A percentile compares a stretch with the other conserved stretches of the same genome.
These are phyloP conservation scores for Whalleya microplaca DNA, from an alignment of 2,329 filamentous ascomycete genomes.

Conservation along the genomic window DNA sequence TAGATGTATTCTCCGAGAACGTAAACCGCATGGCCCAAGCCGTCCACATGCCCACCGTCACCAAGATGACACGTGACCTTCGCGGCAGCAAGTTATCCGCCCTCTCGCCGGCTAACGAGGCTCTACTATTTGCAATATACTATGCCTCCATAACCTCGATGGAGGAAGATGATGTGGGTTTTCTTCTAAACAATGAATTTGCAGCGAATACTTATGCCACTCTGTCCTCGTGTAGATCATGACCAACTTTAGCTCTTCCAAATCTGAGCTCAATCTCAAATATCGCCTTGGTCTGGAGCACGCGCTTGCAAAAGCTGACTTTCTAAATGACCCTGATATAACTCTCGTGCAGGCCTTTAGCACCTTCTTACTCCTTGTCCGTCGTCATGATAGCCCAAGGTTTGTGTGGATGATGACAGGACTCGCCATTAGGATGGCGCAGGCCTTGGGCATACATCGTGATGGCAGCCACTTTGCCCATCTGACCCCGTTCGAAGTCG, in stretches of 20 bases:
- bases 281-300: constrained; percentile 50
- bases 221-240: constrained; percentile 26
- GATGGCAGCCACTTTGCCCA: constrained; percentile 57
- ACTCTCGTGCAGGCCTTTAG: constrained; percentile 56
- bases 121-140: constrained; percentile 60
- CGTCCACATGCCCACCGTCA: constrained; percentile 51
- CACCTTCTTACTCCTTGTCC: constrained; percentile 54
- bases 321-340: constrained; percentile 54
- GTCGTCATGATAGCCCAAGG: constrained; percentile 47
- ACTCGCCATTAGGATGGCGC: constrained; percentile 60
- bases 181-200: neutral
- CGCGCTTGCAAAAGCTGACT: constrained; percentile 52
- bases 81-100: constrained; percentile 36
- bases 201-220: neutral
- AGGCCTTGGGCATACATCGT: constrained; percentile 63
- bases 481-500: constrained; percentile 61
- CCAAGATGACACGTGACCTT: constrained; percentile 41
- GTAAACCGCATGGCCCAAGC: constrained; percentile 50
- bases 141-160: constrained; percentile 59
- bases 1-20: constrained; percentile 55
- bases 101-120: constrained; percentile 50
- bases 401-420: constrained; percentile 62
- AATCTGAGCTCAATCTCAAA: constrained; percentile 41
- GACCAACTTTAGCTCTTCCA: constrained; percentile 44
- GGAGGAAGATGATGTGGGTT: constrained; percentile 59